Evolutionary conservation across 805 yeast species (phyloP), one percentile per base, ranked within the genome.

Genomic region (Priceomyces castillae): DNA sequence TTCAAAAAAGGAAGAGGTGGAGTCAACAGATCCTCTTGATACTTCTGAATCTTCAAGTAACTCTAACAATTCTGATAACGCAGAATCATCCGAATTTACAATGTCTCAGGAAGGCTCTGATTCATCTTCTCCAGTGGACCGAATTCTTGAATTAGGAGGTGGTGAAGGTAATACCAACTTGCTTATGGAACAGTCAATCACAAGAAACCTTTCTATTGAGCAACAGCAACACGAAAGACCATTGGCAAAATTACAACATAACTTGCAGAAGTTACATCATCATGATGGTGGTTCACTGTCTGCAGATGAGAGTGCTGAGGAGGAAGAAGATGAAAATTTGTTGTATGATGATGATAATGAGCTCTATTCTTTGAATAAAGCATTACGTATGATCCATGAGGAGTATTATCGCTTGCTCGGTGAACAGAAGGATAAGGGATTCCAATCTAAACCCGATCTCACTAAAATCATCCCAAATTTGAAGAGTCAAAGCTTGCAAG

Each of bases 211-310:
- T 16, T 78, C 86, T 0, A 67, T 89, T 2, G 95, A 87, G 53
- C 85, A 81, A 39, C 95, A 89, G 56, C 86, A 84, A 56, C 80
- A 79, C 33, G 90, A 87, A 41, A 73, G 96, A 49, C 96, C 96
- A 1, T 67, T 89, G 47, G 96, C 96, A 0, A 84, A 84, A 49
- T 66, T 89, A 40, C 96, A 90, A 58, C 80, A 82, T 53, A 81
- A 82, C 51, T 69, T 89, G 46, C 89, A 84, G 48, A 72, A 69
- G 47, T 69, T 77, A 30, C 63, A 62, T 38, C 67, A 65, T 40
- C 64, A 58, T 26, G 57, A 58, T 7, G 43, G 40, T 16, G 46
- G 46, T 9, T 47, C 55, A 4, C 46, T 42, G 3, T 45, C 56
- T 4, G 48, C 43, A 43, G 52, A 47, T 18, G 52, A 51, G 15